Base-by-base conservation (phyloP, 768 basidiomycete genomes). In the Kockovaella imperatae region DNA sequence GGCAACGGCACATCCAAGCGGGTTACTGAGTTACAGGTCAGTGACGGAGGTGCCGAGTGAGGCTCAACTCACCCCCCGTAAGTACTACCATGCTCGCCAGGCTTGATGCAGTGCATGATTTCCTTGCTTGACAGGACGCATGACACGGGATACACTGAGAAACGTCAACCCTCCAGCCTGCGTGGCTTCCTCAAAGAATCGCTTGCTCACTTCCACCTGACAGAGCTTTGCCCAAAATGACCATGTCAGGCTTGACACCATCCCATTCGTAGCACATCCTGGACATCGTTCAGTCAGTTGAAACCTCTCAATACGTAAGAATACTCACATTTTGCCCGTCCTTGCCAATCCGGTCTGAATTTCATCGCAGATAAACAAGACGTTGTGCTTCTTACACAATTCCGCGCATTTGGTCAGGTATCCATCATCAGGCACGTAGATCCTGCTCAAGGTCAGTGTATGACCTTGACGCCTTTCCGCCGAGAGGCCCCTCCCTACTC, bases 301-400 rank as follows among this genome's bases (percentile, higher is more conserved):
- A 26, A 11, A 28, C 7, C 7, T 7, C 28, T 21, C 13, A 21
- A 8, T 39, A 11, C 13, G 20, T 10, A 38, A 20, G 5, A 28
- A 7, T 20, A 28, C 68, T 53, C 42, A 68, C 82, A 96, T 80
- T 77, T 86, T 90, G 31, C 93, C 93, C 0, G 93, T 96, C 35
- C 93, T 78, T 55, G 86, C 85, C 24, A 99, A 76, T 34, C 93
- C 93, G 81, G 95, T 97, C 73, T 99, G 95, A 54, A 99, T 90
- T 72, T 99, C 95, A 58, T 99, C 95, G 59, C 88, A 91, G 64
- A 99, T 97, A 29, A 99, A 76, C n/a, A 99, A 77, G 0, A 89
- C 88, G 41, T 93, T 88, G 73, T 91, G 81, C 72, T 86, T 80
- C 75, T 84, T 85, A 78, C 95, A 99, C 23, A 96, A 76, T 45